Base-by-base conservation (phyloP, 441 rosid species). In the Syzygium malaccense region DNA sequence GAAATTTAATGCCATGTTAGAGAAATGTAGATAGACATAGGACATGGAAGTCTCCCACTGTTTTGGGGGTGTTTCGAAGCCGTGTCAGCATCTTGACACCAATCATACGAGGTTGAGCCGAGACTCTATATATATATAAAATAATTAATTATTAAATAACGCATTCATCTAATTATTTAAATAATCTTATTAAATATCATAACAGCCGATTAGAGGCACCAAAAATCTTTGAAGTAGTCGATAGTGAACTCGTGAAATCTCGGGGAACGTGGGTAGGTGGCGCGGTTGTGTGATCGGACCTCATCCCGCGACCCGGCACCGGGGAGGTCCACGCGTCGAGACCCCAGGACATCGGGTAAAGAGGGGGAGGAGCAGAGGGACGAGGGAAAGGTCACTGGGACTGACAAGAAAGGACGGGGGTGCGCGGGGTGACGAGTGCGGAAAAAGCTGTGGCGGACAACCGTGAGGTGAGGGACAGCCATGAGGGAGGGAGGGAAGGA, bases 361-460 rank as follows among this genome's bases (percentile, higher is more conserved):
- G 71, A 71, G 49, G 71, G 37, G 49, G 15, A 11, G 80, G 14
- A 13, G 18, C 9, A 28, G 32, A 33, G 33, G 32, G 17, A 4
- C 9, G 7, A 30, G 15, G 80, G 80, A 20, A 37, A 25, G 80
- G 80, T 71, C 80, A 14, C 48, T 68, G 79, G 57, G 45, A 32
- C 83, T 71, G 83, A 71, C 83, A 37, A 71, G 83, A 71, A 71
- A 71, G 49, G 83, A 71, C 83, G 80, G 6, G 6, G 83, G 80
- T 33, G 79, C 7, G 37, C 14, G 66, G 14, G 79, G 3, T 19
- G 83, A 11, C 23, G 48, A 23, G 49, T 1, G 23, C 20, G 83
- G 12, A 20, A 71, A 71, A 71, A 37, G 80, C 80, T 71, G 80
- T 6, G 80, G 49, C 15, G n/a, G 51, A 71, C 83, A 37, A 1